Conservation (phyloP, 495 filamentous ascomycete genomes). For the Beverwykella pulmonaria region DNA sequence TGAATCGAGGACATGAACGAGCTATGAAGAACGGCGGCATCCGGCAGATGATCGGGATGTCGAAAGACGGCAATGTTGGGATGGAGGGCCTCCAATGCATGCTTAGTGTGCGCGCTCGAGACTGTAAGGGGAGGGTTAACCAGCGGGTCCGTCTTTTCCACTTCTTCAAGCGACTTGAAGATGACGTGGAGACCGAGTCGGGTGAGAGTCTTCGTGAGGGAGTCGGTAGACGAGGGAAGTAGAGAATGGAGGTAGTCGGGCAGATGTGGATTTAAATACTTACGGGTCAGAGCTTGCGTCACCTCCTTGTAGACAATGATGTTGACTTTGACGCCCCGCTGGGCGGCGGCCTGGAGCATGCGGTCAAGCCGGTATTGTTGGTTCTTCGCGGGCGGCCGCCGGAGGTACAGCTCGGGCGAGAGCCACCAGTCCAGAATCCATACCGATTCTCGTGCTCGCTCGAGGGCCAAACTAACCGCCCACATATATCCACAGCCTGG, state of each 20-base stretch:
- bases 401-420: constrained; percentile 85
- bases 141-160: constrained; percentile 50
- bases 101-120: constrained; percentile 82
- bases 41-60: constrained; percentile 86
- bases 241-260: constrained; percentile 51
- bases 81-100: constrained; percentile 74
- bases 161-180: constrained; percentile 50
- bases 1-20: constrained; percentile 56
- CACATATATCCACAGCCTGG: constrained; percentile 91
- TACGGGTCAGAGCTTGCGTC: constrained; percentile 80
- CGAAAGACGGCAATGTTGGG: constrained; percentile 89
- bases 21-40: constrained; percentile 60
- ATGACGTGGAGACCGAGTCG: constrained; percentile 48
- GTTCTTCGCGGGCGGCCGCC: constrained; percentile 79
- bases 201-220: constrained; percentile 42
- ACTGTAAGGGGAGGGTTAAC: constrained; percentile 59
- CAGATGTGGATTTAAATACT: constrained; percentile 53
- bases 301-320: constrained; percentile 94
- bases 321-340: constrained; percentile 84
- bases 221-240: constrained; percentile 47
- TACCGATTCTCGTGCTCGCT: constrained; percentile 79
- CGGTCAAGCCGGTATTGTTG: constrained; percentile 85
- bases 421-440: constrained; percentile 98
- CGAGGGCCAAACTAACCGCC: constrained; percentile 82
- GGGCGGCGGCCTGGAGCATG: constrained; percentile 84